A percentile compares a stretch with the other conserved stretches of the same genome.
phyloP scores from a whole-genome alignment of 140 eudicot genomes.

The Bidens hawaiensis region DNA sequence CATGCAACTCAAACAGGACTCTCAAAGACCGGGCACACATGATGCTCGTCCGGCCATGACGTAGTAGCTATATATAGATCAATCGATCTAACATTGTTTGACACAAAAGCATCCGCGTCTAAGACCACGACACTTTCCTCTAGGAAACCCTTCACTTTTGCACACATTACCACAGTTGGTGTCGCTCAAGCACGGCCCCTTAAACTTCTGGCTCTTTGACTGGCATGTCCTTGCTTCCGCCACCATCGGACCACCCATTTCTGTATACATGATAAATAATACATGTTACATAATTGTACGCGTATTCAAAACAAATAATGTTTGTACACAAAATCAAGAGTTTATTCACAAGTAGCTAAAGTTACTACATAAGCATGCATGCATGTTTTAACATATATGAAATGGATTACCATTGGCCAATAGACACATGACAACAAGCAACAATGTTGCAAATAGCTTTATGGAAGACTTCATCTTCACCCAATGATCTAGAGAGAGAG shows the following conservation, averaged over 20 bases:
- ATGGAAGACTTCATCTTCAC: conserved; percentile 31
- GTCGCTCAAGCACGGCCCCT: conserved; percentile 42
- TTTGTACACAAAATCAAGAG: neutral
- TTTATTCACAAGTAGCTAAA: no score
- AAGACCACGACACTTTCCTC: conserved; percentile 45
- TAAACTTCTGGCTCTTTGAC: conserved; percentile 47
- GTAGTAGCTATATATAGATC: neutral
- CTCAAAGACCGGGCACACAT: neutral
- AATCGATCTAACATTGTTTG: conserved; percentile 22
- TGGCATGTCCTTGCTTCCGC: conserved; percentile 48
- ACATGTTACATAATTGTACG: neutral
- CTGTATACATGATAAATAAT: conserved; percentile 7
- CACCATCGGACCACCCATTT: conserved; percentile 25
- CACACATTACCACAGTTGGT: conserved; percentile 46
- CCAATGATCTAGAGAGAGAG: neutral
- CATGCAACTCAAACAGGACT: neutral
- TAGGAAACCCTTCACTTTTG: conserved; percentile 40
- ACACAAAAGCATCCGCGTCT: conserved; percentile 53
- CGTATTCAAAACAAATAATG: neutral
- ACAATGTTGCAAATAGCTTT: conserved; percentile 23
- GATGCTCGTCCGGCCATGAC: neutral
- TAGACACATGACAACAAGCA: conserved; percentile 34
- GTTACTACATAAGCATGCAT: neutral
- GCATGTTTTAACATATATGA: neutral
- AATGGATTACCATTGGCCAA: conserved; percentile 31